phyloP scores from a whole-genome alignment of 208 protist species.

The Wallacemonas rigidus region DNA sequence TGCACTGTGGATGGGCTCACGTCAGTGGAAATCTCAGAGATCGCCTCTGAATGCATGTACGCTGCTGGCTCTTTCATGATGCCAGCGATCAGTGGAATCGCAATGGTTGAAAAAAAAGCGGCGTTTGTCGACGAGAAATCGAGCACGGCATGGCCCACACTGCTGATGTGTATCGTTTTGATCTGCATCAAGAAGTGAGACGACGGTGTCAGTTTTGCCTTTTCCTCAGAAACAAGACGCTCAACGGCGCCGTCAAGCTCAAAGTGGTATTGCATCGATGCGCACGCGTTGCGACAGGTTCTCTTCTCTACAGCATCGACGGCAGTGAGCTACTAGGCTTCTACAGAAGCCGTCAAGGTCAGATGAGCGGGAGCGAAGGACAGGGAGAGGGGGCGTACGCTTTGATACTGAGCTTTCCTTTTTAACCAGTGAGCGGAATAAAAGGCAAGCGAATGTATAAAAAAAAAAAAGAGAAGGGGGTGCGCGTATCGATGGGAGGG shows the following conservation, averaged over 20 bases:
- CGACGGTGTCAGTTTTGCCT: constrained; percentile 1
- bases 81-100: constrained; percentile 5
- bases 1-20: not conserved
- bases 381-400: not conserved
- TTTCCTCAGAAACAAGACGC: not conserved
- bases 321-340: no score
- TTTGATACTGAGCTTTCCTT: no score
- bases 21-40: not conserved
- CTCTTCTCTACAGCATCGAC: not conserved
- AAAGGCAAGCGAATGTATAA: no score
- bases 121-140: not conserved
- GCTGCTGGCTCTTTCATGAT: not conserved
- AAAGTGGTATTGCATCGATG: not conserved
- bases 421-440: no score
- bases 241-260: not conserved
- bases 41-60: not conserved
- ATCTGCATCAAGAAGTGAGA: not conserved
- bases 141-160: not conserved
- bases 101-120: constrained; percentile 7
- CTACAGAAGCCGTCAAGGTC: no score
- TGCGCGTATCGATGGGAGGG: no score
- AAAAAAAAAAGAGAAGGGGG: no score
- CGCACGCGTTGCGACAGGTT: not conserved
- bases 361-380: not conserved
- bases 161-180: not conserved